Evolutionary conservation across 352 stramenopile genomes (phyloP).

Genomic region (Blastocystis sp.): DNA sequence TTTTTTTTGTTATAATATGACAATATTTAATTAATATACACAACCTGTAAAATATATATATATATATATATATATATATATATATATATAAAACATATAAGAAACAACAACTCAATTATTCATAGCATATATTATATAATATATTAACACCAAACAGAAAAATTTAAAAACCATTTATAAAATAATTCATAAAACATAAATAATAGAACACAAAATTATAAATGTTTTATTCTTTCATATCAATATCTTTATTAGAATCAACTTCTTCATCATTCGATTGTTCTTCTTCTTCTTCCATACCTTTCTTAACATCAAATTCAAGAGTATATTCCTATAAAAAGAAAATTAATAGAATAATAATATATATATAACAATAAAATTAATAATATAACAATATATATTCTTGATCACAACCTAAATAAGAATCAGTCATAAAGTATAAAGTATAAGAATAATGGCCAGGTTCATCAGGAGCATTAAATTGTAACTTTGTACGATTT

Average conservation of each 20-base stretch:
- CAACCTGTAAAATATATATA: background rate
- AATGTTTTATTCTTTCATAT: background rate
- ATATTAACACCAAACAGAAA: background rate
- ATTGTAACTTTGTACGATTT: slow-evolving; percentile 71
- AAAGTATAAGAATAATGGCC: slow-evolving; percentile 79
- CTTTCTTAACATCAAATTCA: background rate
- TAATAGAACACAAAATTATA: background rate
- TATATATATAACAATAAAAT: slow-evolving; percentile 25
- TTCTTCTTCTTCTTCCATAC: background rate
- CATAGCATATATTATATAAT: background rate
- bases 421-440: slow-evolving; percentile 96
- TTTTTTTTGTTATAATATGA: background rate
- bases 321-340: background rate
- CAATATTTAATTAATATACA: background rate
- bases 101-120: background rate
- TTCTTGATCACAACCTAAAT: slow-evolving; percentile 89
- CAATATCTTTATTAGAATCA: background rate
- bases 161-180: background rate
- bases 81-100: background rate
- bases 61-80: background rate
- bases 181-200: no score
- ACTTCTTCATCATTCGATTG: background rate
- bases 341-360: background rate
- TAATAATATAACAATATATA: slow-evolving; percentile 41
- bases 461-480: slow-evolving; percentile 72